Base-by-base conservation (phyloP, 176 grass and related monocot species). In the Paspalum notatum region DNA sequence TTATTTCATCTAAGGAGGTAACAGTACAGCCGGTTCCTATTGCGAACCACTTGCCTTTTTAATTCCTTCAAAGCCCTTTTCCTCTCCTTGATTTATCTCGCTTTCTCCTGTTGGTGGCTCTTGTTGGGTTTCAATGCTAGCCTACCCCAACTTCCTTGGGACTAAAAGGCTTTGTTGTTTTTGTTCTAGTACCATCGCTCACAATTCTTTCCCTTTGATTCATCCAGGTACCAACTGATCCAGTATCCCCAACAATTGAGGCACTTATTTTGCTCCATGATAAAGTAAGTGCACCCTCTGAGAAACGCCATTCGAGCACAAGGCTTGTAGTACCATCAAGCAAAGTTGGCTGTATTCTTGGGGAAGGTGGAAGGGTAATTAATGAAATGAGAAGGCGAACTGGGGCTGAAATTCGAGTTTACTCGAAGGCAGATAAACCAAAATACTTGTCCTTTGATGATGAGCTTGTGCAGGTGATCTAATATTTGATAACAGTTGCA, bases 321-420 rank as follows among this genome's bases (percentile, higher is more conserved):
- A 87, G 93, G 80, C 86, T 99, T 70, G 88, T 95, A 88, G 86
- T 99, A 87, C 96, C 92, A n/a, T 90, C 96, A 62, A 92, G 79
- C 84, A 93, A 91, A 86, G 96, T 99, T 62, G 92, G 96, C 68
- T 99, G 96, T 77, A 95, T 95, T 79, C 62, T 99, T 79, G 96
- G 92, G 84, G 88, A 99, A 91, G 82, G 92, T 72, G 96, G 96
- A 27, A 91, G 90, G 20, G 76, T 99, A 72, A 99, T 99, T 71
- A 95, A 88, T 75, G 96, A 99, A 83, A 99, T 99, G 96, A 90
- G 92, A 81, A 93, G 89, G 70, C 90, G 90, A 64, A 93, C 89
- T 45, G 88, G 88, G 78, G 92, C 96, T 65, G 88, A 94, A 71
- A 99, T 99, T 83, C 89, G 90, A 71, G 90, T 99, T 86, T 99